A percentile compares a stretch with the other conserved stretches of the same genome.
These are phyloP conservation scores for Podospora pseudocomata DNA, from an alignment of 495 filamentous ascomycete species.

Conservation along the genomic window DNA sequence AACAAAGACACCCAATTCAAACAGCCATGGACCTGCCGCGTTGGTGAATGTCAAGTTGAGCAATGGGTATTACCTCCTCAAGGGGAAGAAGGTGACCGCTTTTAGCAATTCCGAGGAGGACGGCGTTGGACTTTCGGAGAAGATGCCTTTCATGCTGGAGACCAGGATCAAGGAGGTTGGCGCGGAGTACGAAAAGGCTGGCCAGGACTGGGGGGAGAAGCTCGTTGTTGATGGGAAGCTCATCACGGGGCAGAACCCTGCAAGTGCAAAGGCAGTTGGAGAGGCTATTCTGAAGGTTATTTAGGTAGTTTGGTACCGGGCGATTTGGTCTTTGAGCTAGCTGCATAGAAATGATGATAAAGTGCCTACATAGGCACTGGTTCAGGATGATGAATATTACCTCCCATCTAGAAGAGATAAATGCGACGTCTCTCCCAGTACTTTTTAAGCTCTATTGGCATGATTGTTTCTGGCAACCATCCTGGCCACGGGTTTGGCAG, in stretches of 20 bases:
- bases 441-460: background rate
- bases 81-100: slow-evolving; percentile 58
- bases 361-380: too few relatives aligned
- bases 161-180: slow-evolving; percentile 51
- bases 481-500: background rate
- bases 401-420: background rate
- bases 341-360: too few relatives aligned
- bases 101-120: slow-evolving; percentile 70
- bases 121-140: slow-evolving; percentile 39
- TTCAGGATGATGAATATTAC: too few relatives aligned
- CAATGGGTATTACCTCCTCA: slow-evolving; percentile 50
- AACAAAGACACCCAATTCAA: too few relatives aligned
- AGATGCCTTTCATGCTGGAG: slow-evolving; percentile 66
- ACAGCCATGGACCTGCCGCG: slow-evolving; percentile 57
- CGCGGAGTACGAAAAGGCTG: slow-evolving; percentile 57
- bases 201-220: slow-evolving; percentile 53
- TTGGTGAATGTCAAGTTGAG: slow-evolving; percentile 55
- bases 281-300: slow-evolving; percentile 44
- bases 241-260: slow-evolving; percentile 76
- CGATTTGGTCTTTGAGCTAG: too few relatives aligned
- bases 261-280: slow-evolving; percentile 57
- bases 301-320: background rate
- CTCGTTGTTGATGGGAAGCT: slow-evolving; percentile 59
- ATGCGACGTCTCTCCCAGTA: background rate
- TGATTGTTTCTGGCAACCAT: background rate